Base-by-base conservation (phyloP, 208 protist genomes). In the Trypanosoma mega region DNA sequence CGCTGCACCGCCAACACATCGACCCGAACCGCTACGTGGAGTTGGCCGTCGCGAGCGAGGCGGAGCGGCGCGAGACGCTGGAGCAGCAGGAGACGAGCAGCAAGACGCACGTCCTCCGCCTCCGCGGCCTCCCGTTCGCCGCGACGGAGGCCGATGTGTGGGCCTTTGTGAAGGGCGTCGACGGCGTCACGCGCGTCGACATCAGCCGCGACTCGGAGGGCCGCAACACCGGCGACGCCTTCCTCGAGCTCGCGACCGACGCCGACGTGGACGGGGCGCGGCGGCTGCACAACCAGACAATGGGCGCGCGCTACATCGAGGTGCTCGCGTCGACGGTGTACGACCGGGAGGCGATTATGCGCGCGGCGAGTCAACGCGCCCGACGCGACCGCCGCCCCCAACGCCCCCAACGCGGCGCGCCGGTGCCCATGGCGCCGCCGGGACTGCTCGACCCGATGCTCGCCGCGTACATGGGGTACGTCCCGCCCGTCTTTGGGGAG, bases 241-340 rank as follows among this genome's bases (percentile, higher is more conserved):
- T 85, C 54, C 61, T 93, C 20, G 80, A 90, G 56, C 52, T 93
- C 14, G 36, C 44, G 12, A 69, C 21, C 9, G 59, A 63, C 1
- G 62, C 54, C 16, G 71, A 59, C 52, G 74, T 78, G 5, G 62
- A 73, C 47, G 47, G 68, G 53, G 60, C 67, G 37, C 64, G 59
- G 31, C 33, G 43, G 45, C 55, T 84, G 20, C 72, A 86, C 51
- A 55, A 52, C n/a, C 64, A 79, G 44, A 55, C 37, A 1, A 77
- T 90, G 78, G 82, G 82, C 27, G 29, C 46, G 12, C 75, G 82
- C n/a, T 90, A 90, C 60, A 81, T 90, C 55, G 82, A 90, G 50
- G 73, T 90, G 11, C 46, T 86, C 6, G 29, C 47, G 16, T 78
- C 68, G 23, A 74, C 79, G 18, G 51, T 74, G 4, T 70, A 72